Evolutionary conservation across 495 filamentous ascomycete genomes (phyloP), one percentile per base, ranked within the genome.

Genomic region (Neurospora sp.): DNA sequence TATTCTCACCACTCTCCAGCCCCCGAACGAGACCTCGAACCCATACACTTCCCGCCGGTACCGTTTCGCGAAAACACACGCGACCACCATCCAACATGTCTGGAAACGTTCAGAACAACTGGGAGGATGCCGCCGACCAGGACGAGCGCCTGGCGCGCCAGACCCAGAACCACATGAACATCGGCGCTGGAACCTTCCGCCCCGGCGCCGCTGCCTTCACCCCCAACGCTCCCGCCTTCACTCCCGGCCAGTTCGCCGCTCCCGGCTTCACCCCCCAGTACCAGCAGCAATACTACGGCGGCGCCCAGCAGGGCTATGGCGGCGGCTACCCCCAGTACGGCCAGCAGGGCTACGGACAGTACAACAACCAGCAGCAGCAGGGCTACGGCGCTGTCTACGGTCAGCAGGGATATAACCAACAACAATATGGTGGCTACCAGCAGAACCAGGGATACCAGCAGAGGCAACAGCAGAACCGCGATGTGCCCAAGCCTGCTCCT

Each of bases 91-190:
- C 53, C 81, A 89, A 78, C 75, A 97, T 98, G 94, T 91, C 94
- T 70, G 88, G 92, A 73, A 74, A 79, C 76, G 72, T 79, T 18
- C 91, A 93, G 68, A 93, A 97, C 73, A 95, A 92, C 22, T 99
- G 96, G 96, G 96, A 99, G 84, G 93, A 99, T 76, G 96, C 97
- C 73, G 89, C 93, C 44, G 91, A 89, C 68, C 93, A 97, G 84
- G 92, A 97, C 70, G 92, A 96, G 73, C 89, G 92, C 75, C 89
- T 97, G 75, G 89, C 93, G 71, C 87, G 91, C 80, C 94, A 94
- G 82, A 82, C 91, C 10, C 90, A 95, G 81, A 86, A 90, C 74
- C 91, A 92, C 77, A 86, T 93, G 81, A 93, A 93, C 76, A 80
- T 94, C 48, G 89, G 90, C 79, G 86, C 76, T 76, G 84, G 75